These are phyloP conservation scores for Pseudopyrenochaeta lycopersici DNA, from an alignment of 2,329 filamentous ascomycete species.

Conservation along the genomic window DNA sequence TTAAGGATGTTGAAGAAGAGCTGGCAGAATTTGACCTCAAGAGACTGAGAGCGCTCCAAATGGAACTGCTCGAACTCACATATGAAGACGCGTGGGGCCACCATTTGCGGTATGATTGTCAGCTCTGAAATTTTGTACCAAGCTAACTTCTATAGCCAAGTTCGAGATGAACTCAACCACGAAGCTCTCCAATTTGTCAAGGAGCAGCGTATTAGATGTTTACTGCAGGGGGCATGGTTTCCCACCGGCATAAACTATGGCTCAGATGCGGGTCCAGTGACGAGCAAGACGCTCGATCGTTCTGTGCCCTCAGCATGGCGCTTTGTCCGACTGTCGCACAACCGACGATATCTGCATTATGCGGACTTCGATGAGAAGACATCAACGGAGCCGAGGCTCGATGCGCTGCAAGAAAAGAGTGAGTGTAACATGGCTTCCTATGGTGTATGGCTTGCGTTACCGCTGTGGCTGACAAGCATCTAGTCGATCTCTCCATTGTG, in stretches of 20 bases:
- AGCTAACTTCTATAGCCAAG: conserved; percentile 63
- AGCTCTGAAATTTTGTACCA: not conserved
- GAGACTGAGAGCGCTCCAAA: conserved; percentile 84
- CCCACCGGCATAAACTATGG: conserved; percentile 61
- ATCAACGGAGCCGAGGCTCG: conserved; percentile 73
- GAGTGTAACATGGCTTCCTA: conserved; percentile 35
- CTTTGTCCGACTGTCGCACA: conserved; percentile 89
- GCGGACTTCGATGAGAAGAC: conserved; percentile 78
- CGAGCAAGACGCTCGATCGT: conserved; percentile 52
- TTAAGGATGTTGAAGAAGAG: conserved; percentile 89
- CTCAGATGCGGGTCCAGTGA: conserved; percentile 57
- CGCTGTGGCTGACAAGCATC: conserved; percentile 37
- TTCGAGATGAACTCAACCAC: conserved; percentile 89
- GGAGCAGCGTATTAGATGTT: conserved; percentile 90
- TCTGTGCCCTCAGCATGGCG: conserved; percentile 71
- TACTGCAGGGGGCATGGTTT: conserved; percentile 93
- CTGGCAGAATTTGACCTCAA: conserved; percentile 83
- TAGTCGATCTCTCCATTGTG: conserved; percentile 83
- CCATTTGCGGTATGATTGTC: conserved; percentile 70
- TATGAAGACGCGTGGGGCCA: conserved; percentile 96
- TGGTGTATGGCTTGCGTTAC: conserved; percentile 23
- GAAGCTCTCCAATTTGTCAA: conserved; percentile 97
- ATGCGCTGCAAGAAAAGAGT: conserved; percentile 78
- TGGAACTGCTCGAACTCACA: conserved; percentile 88
- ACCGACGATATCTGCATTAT: conserved; percentile 89